Evolutionary conservation across 164 flowering plant species (phyloP).

Genomic region (Sedum album): DNA sequence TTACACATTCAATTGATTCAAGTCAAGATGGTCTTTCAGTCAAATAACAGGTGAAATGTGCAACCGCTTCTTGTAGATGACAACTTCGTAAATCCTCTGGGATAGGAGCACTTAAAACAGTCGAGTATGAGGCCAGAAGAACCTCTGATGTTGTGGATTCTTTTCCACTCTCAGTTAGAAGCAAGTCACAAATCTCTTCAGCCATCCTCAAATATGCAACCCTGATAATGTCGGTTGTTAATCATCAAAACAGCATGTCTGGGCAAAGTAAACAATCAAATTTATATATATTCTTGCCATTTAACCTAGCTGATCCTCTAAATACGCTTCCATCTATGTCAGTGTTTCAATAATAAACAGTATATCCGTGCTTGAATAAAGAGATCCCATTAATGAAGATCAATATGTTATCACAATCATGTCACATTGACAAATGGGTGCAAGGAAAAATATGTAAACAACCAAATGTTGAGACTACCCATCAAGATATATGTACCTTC

Average conservation of each 20-base stretch:
- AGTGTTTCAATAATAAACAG: background rate
- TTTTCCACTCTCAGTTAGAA: conserved; percentile 39
- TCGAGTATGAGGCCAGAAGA: conserved; percentile 61
- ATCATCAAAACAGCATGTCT: background rate
- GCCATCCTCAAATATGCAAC: conserved; percentile 88
- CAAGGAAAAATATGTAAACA: background rate
- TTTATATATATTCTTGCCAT: background rate
- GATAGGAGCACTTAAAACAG: conserved; percentile 52
- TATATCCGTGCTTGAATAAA: background rate
- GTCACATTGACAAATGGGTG: background rate
- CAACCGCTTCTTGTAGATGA: conserved; percentile 79
- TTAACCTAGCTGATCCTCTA: background rate
- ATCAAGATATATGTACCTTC: background rate
- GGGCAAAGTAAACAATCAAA: background rate
- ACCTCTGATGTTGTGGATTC: conserved; percentile 35
- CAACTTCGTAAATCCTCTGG: conserved; percentile 69
- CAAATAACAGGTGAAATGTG: conserved; percentile 62
- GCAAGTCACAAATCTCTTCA: conserved; percentile 60
- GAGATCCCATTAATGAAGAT: background rate
- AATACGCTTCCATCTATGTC: background rate
- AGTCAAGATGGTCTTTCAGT: conserved; percentile 37
- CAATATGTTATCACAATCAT: background rate
- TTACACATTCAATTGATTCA: background rate
- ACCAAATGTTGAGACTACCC: background rate
- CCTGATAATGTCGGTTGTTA: too few species aligned